Evolutionary conservation across 306 rosid genomes (phyloP).

Genomic region (Potentilla sterilis): DNA sequence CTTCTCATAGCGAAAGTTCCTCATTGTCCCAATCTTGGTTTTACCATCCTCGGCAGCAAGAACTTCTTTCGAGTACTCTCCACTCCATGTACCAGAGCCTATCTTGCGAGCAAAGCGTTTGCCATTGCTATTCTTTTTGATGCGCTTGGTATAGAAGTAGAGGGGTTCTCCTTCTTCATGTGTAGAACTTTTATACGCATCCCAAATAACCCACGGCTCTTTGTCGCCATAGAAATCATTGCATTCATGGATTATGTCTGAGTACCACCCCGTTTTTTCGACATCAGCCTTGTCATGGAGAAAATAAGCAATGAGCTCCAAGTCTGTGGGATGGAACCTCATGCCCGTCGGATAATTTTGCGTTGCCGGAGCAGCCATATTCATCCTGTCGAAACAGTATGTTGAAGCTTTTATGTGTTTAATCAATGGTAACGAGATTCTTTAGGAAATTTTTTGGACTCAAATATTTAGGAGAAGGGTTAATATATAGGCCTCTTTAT

Average conservation of each 20-base stretch:
- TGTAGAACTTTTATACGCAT: neutral
- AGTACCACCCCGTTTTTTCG: neutral
- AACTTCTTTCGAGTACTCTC: neutral
- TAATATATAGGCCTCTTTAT: neutral
- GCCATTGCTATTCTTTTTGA: neutral
- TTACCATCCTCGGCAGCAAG: neutral
- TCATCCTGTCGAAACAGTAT: neutral
- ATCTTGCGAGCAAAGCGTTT: neutral
- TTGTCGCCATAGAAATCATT: neutral
- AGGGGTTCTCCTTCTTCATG: neutral
- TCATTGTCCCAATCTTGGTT: neutral
- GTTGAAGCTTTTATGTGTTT: neutral
- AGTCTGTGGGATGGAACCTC: neutral
- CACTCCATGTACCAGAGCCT: neutral
- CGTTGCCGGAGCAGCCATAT: too few species aligned
- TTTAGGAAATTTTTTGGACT: neutral
- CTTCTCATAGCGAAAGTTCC: neutral
- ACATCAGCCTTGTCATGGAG: neutral
- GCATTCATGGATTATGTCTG: neutral
- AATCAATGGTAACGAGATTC: neutral
- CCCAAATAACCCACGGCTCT: constrained; percentile 5
- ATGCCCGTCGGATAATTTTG: neutral
- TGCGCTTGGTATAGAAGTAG: neutral
- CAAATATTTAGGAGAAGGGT: neutral
- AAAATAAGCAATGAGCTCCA: neutral